These are phyloP conservation scores for Capsicum pubescens DNA, from an alignment of 257 asterid species.

Conservation along the genomic window DNA sequence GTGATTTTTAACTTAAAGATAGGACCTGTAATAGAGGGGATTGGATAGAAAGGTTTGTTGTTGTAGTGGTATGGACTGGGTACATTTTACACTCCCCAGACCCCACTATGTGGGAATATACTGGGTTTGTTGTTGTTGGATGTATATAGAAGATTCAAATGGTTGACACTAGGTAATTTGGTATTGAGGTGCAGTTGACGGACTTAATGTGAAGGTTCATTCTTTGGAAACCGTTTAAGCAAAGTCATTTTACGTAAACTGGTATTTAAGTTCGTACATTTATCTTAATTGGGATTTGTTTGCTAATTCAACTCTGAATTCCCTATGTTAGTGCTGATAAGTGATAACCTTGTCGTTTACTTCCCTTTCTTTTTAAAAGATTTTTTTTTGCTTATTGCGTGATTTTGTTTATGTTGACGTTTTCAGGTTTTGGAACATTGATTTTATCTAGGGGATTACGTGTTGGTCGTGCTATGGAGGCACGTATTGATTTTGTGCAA, in stretches of 20 bases:
- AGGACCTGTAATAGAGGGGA: neutral
- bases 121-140: no score
- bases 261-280: neutral
- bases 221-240: neutral
- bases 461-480: constrained; percentile 37
- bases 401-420: neutral
- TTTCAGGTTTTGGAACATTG: constrained; percentile 31
- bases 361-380: neutral
- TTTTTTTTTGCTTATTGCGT: neutral
- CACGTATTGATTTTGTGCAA: constrained; percentile 52
- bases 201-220: neutral
- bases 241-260: neutral
- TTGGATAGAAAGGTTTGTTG: neutral
- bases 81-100: no score
- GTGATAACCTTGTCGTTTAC: neutral
- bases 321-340: neutral
- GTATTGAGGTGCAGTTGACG: neutral
- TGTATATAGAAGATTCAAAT: no score
- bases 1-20: constrained; percentile 2
- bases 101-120: no score
- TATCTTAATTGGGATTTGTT: neutral
- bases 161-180: no score
- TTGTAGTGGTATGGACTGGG: no score
- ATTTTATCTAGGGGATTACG: neutral
- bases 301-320: neutral